A percentile compares a stretch with the other conserved stretches of the same genome.
Evolutionary conservation across 2,329 filamentous ascomycete species (phyloP).

Genomic region (Alternaria sp.): DNA sequence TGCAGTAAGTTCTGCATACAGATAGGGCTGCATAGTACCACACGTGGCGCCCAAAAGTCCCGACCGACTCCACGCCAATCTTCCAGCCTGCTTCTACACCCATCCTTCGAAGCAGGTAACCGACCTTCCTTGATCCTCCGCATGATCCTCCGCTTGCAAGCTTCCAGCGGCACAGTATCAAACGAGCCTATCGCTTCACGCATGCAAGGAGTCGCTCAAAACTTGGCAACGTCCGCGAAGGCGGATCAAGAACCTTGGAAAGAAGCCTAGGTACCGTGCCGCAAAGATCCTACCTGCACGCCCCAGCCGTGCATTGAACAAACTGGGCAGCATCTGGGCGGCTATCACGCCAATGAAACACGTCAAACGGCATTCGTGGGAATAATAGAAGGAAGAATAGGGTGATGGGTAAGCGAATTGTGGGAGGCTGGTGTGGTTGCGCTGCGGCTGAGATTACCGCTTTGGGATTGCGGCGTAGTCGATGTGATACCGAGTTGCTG

Average conservation of each 20-base stretch:
- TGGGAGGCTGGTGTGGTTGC: background rate
- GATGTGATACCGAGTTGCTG: background rate
- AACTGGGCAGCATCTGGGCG: background rate
- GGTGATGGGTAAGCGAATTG: background rate
- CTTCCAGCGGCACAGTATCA: background rate
- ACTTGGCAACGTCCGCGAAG: background rate
- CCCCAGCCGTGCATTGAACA: background rate
- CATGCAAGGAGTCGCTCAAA: background rate
- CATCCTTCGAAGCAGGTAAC: background rate
- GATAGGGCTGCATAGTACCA: conserved; percentile 5
- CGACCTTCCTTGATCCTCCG: background rate
- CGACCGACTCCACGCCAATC: background rate
- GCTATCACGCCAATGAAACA: background rate
- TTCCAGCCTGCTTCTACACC: background rate
- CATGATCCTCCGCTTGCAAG: background rate
- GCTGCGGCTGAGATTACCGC: background rate
- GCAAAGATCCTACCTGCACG: background rate
- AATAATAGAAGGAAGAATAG: background rate
- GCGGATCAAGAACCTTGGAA: background rate
- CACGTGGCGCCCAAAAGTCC: background rate
- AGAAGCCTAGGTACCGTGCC: background rate
- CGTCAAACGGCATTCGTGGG: background rate
- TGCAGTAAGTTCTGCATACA: background rate
- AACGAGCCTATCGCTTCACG: background rate
- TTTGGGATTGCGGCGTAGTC: background rate